These are phyloP conservation scores for Calonectria ilicicola DNA, from an alignment of 2,329 filamentous ascomycete species.

Conservation along the genomic window DNA sequence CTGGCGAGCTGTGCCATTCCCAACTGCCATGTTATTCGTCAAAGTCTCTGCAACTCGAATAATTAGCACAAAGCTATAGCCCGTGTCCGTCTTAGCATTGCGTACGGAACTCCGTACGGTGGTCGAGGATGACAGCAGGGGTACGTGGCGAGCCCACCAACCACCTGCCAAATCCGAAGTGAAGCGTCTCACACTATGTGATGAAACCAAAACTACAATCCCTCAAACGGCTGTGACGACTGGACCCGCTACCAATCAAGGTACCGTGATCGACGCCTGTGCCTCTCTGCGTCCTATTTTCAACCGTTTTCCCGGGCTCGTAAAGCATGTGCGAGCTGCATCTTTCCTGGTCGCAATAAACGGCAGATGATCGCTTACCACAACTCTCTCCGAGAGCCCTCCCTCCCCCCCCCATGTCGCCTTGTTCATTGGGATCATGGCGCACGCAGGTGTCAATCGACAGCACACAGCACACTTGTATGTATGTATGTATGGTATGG, in stretches of 20 bases:
- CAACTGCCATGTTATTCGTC: constrained; percentile 9
- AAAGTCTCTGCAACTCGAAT: constrained; percentile 10
- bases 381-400: neutral
- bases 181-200: constrained; percentile 17
- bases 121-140: constrained; percentile 24
- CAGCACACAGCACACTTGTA: neutral
- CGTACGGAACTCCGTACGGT: constrained; percentile 6
- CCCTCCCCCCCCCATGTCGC: neutral
- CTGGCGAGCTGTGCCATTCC: neutral
- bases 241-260: constrained; percentile 14
- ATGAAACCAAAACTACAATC: constrained; percentile 19
- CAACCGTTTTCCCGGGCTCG: constrained; percentile 16
- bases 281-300: constrained; percentile 26
- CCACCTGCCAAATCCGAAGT: constrained; percentile 30
- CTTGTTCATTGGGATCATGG: neutral
- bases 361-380: constrained; percentile 6
- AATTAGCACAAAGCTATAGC: constrained; percentile 1
- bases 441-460: neutral
- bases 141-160: constrained; percentile 26
- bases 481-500: neutral
- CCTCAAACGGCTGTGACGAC: constrained; percentile 7
- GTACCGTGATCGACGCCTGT: constrained; percentile 33
- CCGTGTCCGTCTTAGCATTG: constrained; percentile 8
- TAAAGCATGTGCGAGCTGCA: constrained; percentile 26
- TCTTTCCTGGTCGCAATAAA: constrained; percentile 3